Conservation (phyloP, 495 filamentous ascomycete species). For the Penicillium cataractarum region DNA sequence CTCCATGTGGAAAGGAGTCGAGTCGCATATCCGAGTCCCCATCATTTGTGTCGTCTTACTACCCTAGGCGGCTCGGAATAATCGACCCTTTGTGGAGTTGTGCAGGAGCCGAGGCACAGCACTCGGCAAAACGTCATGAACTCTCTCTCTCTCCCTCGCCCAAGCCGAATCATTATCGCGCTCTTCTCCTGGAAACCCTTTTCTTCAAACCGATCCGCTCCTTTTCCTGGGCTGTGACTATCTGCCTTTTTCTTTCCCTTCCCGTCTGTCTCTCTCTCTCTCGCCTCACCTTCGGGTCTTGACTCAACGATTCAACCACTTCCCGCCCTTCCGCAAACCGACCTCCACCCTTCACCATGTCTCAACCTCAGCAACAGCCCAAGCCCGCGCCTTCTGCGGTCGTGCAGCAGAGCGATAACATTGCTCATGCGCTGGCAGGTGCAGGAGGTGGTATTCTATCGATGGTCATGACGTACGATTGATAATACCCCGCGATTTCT, state of each 20-base stretch:
- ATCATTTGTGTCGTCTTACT: neutral
- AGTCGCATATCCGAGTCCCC: neutral
- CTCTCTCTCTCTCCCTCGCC: slow-evolving; percentile 23
- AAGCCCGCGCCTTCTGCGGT: slow-evolving; percentile 50
- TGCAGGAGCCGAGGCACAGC: slow-evolving; percentile 44
- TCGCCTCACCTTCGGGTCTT: neutral
- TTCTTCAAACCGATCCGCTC: slow-evolving; percentile 20
- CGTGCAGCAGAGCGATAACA: slow-evolving; percentile 81
- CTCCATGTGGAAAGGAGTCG: slow-evolving; percentile 1
- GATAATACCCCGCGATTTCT: slow-evolving; percentile 18
- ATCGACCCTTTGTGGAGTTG: slow-evolving; percentile 18
- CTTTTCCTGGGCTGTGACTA: slow-evolving; percentile 9
- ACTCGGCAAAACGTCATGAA: slow-evolving; percentile 53
- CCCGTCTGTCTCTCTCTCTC: neutral
- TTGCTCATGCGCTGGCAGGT: slow-evolving; percentile 85
- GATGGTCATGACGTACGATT: slow-evolving; percentile 84
- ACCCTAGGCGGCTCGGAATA: slow-evolving; percentile 19
- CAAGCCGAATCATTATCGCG: slow-evolving; percentile 44
- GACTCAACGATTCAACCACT: neutral
- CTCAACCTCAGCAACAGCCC: slow-evolving; percentile 39
- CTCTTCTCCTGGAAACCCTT: slow-evolving; percentile 20
- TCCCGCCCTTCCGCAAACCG: neutral
- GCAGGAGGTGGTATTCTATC: slow-evolving; percentile 91
- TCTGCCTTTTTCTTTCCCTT: neutral
- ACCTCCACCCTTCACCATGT: slow-evolving; percentile 35